Percentiles rank a stretch among this genome's conserved stretches.
Conservation (phyloP, 441 rosid species). For the Syzygium malaccense region DNA sequence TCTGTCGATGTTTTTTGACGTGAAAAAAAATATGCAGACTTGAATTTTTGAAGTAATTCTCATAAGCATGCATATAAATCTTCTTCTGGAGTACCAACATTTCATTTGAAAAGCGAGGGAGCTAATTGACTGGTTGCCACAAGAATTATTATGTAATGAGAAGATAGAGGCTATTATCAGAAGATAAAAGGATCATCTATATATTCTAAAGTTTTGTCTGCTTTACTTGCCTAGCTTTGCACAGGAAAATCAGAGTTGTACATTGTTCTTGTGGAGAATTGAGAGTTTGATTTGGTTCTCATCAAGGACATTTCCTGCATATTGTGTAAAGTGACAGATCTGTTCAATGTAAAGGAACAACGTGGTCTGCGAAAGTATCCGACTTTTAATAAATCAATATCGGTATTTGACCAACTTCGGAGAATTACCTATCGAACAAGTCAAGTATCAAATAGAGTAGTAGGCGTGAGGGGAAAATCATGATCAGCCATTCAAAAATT, state of each 20-base stretch:
- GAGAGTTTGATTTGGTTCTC: background rate
- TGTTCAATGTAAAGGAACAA: background rate
- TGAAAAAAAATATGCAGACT: background rate
- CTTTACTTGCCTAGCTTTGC: background rate
- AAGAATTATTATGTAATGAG: background rate
- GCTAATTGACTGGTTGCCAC: background rate
- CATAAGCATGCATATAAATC: too few relatives aligned
- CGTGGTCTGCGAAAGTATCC: background rate
- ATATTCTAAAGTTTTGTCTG: background rate
- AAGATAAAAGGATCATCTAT: background rate
- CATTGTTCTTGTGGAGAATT: background rate
- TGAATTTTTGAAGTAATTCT: background rate
- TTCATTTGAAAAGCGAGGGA: background rate
- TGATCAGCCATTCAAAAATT: background rate
- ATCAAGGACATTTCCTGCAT: background rate
- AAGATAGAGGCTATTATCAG: background rate
- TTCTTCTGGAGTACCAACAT: background rate
- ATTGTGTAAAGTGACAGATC: background rate
- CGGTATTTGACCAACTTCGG: background rate
- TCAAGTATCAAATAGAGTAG: background rate
- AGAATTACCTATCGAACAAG: background rate
- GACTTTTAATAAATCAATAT: background rate
- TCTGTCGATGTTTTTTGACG: background rate
- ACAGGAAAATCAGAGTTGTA: background rate
- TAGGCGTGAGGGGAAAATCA: background rate